phyloP scores from a whole-genome alignment of 495 filamentous ascomycete genomes.

The Penicillium bovifimosum region DNA sequence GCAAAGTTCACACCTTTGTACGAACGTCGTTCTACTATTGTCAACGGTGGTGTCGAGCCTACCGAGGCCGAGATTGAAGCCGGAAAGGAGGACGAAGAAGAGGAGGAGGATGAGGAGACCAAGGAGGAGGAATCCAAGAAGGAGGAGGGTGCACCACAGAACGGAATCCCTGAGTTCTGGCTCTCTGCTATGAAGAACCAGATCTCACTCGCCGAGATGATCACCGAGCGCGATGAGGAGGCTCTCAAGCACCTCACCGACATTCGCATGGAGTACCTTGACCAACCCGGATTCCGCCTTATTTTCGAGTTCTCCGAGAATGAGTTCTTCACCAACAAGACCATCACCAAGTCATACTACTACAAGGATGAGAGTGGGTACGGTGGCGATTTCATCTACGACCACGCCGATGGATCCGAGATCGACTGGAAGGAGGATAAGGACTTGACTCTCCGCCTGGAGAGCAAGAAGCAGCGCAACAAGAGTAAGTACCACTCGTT shows the following conservation, averaged over 20 bases:
- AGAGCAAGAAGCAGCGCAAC: slow-evolving; percentile 99
- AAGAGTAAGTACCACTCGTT: slow-evolving; percentile 69
- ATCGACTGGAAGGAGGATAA: slow-evolving; percentile 94
- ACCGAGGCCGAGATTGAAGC: slow-evolving; percentile 78
- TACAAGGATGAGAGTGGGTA: slow-evolving; percentile 99
- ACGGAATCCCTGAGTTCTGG: slow-evolving; percentile 98
- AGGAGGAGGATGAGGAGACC: slow-evolving; percentile 49
- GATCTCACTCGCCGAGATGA: slow-evolving; percentile 91
- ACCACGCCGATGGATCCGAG: slow-evolving; percentile 96
- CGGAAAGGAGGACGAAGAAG: slow-evolving; percentile 75
- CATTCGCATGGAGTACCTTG: slow-evolving; percentile 98
- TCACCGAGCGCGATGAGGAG: slow-evolving; percentile 91
- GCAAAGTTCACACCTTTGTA: slow-evolving; percentile 97
- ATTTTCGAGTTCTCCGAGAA: slow-evolving; percentile 97
- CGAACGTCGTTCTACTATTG: slow-evolving; percentile 85
- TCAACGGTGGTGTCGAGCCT: slow-evolving; percentile 85
- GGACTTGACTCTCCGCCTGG: slow-evolving; percentile 87
- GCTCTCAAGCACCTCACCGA: slow-evolving; percentile 88
- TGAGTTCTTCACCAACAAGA: slow-evolving; percentile 94
- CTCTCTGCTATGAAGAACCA: slow-evolving; percentile 99
- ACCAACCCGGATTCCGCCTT: slow-evolving; percentile 93
- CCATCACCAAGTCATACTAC: slow-evolving; percentile 95
- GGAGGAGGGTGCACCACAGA: slow-evolving; percentile 43
- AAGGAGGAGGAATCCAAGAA: slow-evolving; percentile 49
- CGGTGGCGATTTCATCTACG: slow-evolving; percentile 98